Evolutionary conservation across 1,284 basidiomycete genomes (phyloP).

Genomic region (Naganishia albida): DNA sequence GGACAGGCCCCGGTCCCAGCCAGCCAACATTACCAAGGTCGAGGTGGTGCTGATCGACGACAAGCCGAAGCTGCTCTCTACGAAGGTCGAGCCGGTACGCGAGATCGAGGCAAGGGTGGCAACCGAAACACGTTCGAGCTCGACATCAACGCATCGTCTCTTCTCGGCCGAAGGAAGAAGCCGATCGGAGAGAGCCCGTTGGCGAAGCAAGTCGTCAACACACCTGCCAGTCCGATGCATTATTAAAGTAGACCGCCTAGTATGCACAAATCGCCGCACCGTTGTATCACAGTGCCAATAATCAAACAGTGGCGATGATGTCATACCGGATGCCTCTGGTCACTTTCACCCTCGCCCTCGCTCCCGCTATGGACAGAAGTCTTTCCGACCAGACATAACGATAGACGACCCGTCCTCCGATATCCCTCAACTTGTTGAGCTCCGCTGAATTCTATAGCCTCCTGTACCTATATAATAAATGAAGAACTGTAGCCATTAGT

Average conservation of each 20-base stretch:
- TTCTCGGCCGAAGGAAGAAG: constrained; percentile 64
- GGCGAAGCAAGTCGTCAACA: constrained; percentile 26
- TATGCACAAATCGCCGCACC: constrained; percentile 1
- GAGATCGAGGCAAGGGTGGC: constrained; percentile 60
- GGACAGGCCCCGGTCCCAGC: constrained; percentile 54
- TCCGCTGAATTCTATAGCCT: neutral
- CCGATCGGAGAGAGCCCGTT: constrained; percentile 34
- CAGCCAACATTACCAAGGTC: constrained; percentile 54
- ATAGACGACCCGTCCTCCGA: neutral
- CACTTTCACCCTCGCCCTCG: neutral
- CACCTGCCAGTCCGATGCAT: constrained; percentile 35
- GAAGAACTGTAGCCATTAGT: constrained; percentile 1
- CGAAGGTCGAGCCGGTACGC: constrained; percentile 73
- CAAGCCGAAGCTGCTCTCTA: constrained; percentile 58
- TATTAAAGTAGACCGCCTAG: constrained; percentile 14
- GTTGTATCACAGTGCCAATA: constrained; percentile 17
- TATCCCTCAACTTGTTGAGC: neutral
- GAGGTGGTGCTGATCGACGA: constrained; percentile 55
- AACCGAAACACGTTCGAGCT: constrained; percentile 66
- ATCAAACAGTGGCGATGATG: neutral
- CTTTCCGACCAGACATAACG: neutral
- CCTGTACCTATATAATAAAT: constrained; percentile 1
- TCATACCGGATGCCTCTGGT: neutral
- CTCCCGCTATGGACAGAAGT: neutral
- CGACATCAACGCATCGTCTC: constrained; percentile 77